Percentiles rank a stretch among this genome's conserved stretches.
phyloP scores from a whole-genome alignment of 106 monocot genomes.

The Dendrobium huoshanense region DNA sequence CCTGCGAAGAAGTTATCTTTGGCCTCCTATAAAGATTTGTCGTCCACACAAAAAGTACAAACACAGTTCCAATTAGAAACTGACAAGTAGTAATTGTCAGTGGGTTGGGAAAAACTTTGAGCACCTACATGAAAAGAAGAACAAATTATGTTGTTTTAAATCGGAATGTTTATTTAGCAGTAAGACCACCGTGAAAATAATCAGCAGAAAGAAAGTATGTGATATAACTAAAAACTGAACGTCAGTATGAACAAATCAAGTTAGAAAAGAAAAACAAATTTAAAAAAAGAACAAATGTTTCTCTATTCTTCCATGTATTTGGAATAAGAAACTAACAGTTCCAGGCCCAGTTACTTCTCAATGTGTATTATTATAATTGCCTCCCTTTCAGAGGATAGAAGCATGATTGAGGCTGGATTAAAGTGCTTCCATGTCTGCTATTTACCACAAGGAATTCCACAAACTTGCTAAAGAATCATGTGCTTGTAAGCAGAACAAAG shows the following conservation, averaged over 20 bases:
- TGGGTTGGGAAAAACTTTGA: constrained; percentile 66
- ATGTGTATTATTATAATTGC: neutral
- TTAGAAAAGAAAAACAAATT: neutral
- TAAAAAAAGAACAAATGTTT: neutral
- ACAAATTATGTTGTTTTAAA: neutral
- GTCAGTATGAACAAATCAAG: neutral
- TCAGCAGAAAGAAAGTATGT: neutral
- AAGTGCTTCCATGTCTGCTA: neutral
- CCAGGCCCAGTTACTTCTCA: neutral
- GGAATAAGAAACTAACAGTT: neutral
- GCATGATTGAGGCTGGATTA: neutral
- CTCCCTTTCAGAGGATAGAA: neutral
- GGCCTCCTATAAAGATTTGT: constrained; percentile 60
- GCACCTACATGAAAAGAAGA: constrained; percentile 35
- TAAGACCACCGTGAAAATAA: neutral
- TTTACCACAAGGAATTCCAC: neutral
- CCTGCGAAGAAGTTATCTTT: constrained; percentile 61
- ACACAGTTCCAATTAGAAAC: constrained; percentile 51
- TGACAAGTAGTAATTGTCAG: constrained; percentile 67
- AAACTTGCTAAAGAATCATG: neutral
- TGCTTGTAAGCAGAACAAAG: neutral
- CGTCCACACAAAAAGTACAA: constrained; percentile 63
- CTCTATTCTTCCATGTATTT: neutral
- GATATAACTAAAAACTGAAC: neutral
- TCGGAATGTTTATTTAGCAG: neutral